Evolutionary conservation across 2,329 filamentous ascomycete species (phyloP).

Genomic region (Immersiporthe knoxdaviesiana): DNA sequence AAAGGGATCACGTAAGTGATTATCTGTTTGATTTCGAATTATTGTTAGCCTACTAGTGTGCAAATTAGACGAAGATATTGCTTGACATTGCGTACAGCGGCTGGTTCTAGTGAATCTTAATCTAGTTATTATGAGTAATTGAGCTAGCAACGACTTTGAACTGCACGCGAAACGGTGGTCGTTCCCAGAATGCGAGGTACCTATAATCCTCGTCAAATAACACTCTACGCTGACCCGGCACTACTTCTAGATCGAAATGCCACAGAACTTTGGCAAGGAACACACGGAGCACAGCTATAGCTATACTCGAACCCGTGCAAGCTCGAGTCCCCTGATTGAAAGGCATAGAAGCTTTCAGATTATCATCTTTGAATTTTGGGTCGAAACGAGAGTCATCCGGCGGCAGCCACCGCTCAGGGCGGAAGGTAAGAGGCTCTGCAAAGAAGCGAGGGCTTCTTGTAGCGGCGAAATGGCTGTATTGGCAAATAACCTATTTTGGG

Average conservation of each 20-base stretch:
- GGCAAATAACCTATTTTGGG: conserved; percentile 18
- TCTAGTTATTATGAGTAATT: too few species aligned
- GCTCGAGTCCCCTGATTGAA: conserved; percentile 26
- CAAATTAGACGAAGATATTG: too few species aligned
- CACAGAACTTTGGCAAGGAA: conserved; percentile 16
- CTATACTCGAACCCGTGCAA: conserved; percentile 17
- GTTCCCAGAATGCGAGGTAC: conserved; percentile 26
- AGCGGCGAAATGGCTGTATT: conserved; percentile 25
- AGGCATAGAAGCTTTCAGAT: conserved; percentile 13
- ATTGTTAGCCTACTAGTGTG: too few species aligned
- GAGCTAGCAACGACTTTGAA: too few species aligned
- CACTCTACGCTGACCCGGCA: conserved; percentile 15
- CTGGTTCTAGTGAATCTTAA: too few species aligned
- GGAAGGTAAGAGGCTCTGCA: conserved; percentile 19
- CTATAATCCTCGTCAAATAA: conserved; percentile 28
- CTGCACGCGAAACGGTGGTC: conserved; percentile 20
- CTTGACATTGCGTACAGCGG: too few species aligned
- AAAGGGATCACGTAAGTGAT: too few species aligned
- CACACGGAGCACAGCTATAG: conserved; percentile 5
- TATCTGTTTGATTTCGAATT: too few species aligned
- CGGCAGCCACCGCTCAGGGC: conserved; percentile 22
- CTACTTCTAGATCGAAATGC: conserved; percentile 22
- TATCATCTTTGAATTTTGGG: not conserved
- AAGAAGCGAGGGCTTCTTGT: conserved; percentile 25
- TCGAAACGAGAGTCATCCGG: conserved; percentile 14